Evolutionary conservation across 2,329 filamentous ascomycete species (phyloP).

Genomic region (Epicoccum nigrum): DNA sequence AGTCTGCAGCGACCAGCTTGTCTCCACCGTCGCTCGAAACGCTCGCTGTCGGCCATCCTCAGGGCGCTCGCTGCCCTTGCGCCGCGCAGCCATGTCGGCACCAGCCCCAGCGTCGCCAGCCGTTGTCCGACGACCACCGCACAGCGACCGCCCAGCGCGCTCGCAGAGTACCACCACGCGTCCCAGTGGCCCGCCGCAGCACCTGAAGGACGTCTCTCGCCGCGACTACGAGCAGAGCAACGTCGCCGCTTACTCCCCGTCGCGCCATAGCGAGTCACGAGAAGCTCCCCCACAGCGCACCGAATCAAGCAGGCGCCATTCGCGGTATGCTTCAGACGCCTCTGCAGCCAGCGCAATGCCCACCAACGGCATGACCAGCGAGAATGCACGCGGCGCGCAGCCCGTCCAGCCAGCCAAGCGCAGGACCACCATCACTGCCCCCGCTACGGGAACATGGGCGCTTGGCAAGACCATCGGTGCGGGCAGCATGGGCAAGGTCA

Average conservation of each 20-base stretch:
- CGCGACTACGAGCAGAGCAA: constrained; percentile 77
- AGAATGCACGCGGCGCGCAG: constrained; percentile 33
- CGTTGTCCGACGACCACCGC: constrained; percentile 42
- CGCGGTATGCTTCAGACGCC: constrained; percentile 55
- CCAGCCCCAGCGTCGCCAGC: constrained; percentile 52
- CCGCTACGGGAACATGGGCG: constrained; percentile 85
- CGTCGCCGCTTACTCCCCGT: constrained; percentile 61
- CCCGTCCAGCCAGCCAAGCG: constrained; percentile 47
- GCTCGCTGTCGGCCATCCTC: constrained; percentile 20
- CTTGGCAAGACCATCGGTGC: constrained; percentile 96
- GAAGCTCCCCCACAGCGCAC: constrained; percentile 60
- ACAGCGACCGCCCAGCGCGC: constrained; percentile 44
- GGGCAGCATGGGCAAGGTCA: constrained; percentile 99
- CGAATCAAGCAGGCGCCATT: constrained; percentile 59
- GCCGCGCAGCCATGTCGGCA: constrained; percentile 39
- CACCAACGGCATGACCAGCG: constrained; percentile 46
- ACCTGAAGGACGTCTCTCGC: constrained; percentile 62
- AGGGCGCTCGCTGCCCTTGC: constrained; percentile 34
- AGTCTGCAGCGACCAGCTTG: constrained; percentile 6
- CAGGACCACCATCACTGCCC: constrained; percentile 84
- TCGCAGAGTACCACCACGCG: constrained; percentile 45
- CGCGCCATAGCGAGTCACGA: constrained; percentile 68
- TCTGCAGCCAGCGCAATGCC: constrained; percentile 46
- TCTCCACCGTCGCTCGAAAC: constrained; percentile 10
- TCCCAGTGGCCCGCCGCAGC: constrained; percentile 22